Base-by-base conservation (phyloP, 1,139 yeast species). In the Debaryomyces fabryi region DNA sequence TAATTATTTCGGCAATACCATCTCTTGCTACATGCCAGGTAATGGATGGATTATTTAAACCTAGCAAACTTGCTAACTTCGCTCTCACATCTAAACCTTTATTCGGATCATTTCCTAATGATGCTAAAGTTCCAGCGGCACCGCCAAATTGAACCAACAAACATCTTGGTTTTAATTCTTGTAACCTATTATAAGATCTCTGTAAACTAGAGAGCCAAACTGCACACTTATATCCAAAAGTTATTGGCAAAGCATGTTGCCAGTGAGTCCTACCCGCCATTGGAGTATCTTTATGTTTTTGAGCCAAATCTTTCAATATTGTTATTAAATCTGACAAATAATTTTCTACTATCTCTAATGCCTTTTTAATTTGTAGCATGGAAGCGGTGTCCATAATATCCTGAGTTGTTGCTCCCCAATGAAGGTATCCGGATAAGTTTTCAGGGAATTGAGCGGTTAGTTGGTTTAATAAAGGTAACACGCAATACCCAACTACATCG, bases 351-450 rank as follows among this genome's bases (percentile, higher is more conserved):
- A 38, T n/a, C 3, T 23, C 33, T 13, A 38, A 10, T 4, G 20
- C 41, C 8, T 21, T n/a, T 13, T 23, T 38, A 6, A 38, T 38
- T 38, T 38, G 41, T 13, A 38, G 15, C 29, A 38, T 38, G n/a
- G 41, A 38, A 21, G 32, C 30, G 23, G 18, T 20, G 12, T 38
- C 30, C 41, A 38, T 38, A 10, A 38, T 23, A 38, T 38, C 32
- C 21, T 38, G 41, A n/a, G 41, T 23, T 13, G 41, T 38, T 9
- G 32, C 41, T 23, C 41, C 41, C 41, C 41, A 38, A 10, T 38
- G 41, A 15, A 38, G 25, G 10, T 38, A 38, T 4, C 25, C 25
- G 6, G 32, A 15, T 38, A 38, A 23, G 8, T 20, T n/a, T 7
- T 38, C 30, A 8, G 41, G 41, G 9, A 38, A 23, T 10, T 38